Conservation (phyloP, 1,284 basidiomycete species). For the Paramarasmius palmivorus region DNA sequence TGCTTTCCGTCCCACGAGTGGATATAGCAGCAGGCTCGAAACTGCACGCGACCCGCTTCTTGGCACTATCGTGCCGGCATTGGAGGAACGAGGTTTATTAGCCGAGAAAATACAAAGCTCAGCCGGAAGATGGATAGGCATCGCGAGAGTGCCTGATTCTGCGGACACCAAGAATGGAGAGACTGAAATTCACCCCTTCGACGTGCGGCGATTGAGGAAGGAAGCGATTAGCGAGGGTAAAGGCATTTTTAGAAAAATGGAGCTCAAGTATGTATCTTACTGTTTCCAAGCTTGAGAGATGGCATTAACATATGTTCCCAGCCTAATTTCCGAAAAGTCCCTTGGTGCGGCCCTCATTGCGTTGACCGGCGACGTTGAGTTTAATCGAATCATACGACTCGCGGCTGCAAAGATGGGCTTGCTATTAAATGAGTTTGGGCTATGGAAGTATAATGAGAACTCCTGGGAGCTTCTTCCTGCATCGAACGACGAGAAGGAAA, state of each 20-base stretch:
- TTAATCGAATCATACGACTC: constrained; percentile 39
- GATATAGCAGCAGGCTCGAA: constrained; percentile 11
- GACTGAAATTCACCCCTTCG: constrained; percentile 20
- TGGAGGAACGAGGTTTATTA: constrained; percentile 44
- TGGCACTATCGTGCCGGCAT: constrained; percentile 34
- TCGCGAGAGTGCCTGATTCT: constrained; percentile 43
- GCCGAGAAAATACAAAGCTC: constrained; percentile 28
- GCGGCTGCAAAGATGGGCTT: constrained; percentile 43
- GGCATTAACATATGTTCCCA: constrained; percentile 20
- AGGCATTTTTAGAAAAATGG: constrained; percentile 40
- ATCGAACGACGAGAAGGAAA: constrained; percentile 39
- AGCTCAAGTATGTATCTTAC: constrained; percentile 41
- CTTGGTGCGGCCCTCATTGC: constrained; percentile 49
- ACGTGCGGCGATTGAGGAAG: constrained; percentile 27
- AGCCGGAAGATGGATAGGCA: constrained; percentile 46
- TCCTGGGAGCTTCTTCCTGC: constrained; percentile 44
- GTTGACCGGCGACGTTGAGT: constrained; percentile 52
- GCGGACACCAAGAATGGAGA: constrained; percentile 6
- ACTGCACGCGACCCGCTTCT: constrained; percentile 27
- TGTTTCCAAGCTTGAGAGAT: background rate
- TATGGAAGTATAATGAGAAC: constrained; percentile 49
- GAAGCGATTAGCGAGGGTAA: constrained; percentile 27
- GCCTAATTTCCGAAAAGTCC: constrained; percentile 49
- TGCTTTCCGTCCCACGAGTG: constrained; percentile 12
- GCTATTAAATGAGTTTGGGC: constrained; percentile 54